Percentiles rank a stretch among this genome's conserved stretches.
Evolutionary conservation across 2,329 filamentous ascomycete species (phyloP).

Genomic region (Fusarium sp.): DNA sequence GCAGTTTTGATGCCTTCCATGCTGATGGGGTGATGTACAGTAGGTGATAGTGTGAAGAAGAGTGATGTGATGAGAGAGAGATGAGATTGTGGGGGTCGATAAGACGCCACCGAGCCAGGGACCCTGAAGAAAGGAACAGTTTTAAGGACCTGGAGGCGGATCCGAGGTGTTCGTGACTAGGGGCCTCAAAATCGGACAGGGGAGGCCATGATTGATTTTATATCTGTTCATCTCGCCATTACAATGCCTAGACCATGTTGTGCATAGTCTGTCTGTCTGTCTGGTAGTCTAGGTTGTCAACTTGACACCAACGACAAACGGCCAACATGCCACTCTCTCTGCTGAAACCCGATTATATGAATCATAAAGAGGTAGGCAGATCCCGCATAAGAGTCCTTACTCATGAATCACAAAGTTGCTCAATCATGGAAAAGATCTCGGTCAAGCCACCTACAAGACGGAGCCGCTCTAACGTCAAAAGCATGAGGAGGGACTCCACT

Average conservation of each 20-base stretch:
- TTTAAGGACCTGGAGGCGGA: constrained; percentile 34
- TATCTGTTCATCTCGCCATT: constrained; percentile 15
- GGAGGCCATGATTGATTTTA: neutral
- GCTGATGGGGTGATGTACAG: constrained; percentile 19
- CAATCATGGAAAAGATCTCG: neutral
- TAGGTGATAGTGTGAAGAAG: constrained; percentile 26
- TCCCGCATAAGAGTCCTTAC: neutral
- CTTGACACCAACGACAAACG: constrained; percentile 9
- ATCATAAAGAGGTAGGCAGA: constrained; percentile 5
- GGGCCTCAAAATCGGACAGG: constrained; percentile 31
- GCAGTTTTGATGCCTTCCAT: neutral
- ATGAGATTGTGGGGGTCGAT: constrained; percentile 35
- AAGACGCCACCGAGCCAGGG: constrained; percentile 14
- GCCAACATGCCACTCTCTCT: constrained; percentile 2
- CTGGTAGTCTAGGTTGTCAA: constrained; percentile 8
- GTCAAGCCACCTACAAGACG: constrained; percentile 33
- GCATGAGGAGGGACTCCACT: constrained; percentile 22
- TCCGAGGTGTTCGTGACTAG: constrained; percentile 40
- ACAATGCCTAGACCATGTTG: constrained; percentile 3
- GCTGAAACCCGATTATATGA: constrained; percentile 1
- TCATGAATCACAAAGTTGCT: neutral
- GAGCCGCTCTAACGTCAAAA: constrained; percentile 13
- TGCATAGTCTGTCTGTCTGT: neutral
- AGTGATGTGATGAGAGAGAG: constrained; percentile 24
- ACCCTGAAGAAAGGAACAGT: constrained; percentile 22